These are phyloP conservation scores for Xylariaceae sp. DNA, from an alignment of 2,329 filamentous ascomycete genomes.

Conservation along the genomic window DNA sequence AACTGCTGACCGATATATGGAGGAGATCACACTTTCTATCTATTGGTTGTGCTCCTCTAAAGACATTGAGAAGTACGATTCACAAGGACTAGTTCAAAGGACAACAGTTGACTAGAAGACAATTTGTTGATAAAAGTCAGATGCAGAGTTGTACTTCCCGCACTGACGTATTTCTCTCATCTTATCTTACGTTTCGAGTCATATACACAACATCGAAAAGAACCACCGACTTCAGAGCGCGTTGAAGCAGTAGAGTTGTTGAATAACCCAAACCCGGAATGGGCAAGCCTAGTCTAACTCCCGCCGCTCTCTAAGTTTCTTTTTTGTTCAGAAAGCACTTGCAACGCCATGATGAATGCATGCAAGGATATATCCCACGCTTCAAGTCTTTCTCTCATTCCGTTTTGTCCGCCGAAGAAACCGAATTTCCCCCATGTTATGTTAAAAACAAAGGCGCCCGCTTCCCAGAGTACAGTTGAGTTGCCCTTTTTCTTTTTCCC, in stretches of 20 bases:
- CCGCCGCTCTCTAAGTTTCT: conserved; percentile 23
- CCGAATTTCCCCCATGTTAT: conserved; percentile 5
- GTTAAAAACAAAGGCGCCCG: conserved; percentile 6
- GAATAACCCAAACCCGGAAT: conserved; percentile 24
- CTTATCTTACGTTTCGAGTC: conserved; percentile 2
- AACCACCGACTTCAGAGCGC: conserved; percentile 24
- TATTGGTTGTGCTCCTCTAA: too few relatives aligned
- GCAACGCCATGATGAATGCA: conserved; percentile 33
- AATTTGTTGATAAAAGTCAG: too few relatives aligned
- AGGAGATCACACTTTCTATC: too few relatives aligned
- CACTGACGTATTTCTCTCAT: conserved; percentile 1
- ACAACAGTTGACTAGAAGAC: too few relatives aligned
- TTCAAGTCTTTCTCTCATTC: conserved; percentile 5
- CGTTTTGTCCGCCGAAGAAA: conserved; percentile 8
- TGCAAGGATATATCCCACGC: conserved; percentile 13
- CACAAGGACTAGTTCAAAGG: too few relatives aligned
- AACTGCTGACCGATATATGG: too few relatives aligned
- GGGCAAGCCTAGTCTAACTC: conserved; percentile 11
- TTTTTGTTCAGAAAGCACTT: conserved; percentile 23
- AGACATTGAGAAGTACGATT: too few relatives aligned
- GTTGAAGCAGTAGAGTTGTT: conserved; percentile 36
- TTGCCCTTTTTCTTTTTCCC: conserved; percentile 24
- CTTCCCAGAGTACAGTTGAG: conserved; percentile 29
- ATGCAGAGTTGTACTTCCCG: too few relatives aligned
- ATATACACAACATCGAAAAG: conserved; percentile 9